phyloP scores from a whole-genome alignment of 345 rosid species.

The Pugionium cornutum region DNA sequence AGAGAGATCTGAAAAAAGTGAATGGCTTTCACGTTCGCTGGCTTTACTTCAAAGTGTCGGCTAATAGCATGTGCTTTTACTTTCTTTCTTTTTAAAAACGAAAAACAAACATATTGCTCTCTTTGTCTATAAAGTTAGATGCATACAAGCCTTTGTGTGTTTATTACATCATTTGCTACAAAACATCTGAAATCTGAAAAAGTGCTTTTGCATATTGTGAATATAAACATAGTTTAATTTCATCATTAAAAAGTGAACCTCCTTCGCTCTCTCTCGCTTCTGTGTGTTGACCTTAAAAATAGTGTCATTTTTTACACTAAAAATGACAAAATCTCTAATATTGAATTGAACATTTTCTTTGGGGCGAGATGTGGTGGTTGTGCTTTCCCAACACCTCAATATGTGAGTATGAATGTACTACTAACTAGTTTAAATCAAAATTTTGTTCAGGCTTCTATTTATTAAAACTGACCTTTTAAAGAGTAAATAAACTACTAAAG shows the following conservation, averaged over 20 bases:
- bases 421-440: too few relatives aligned
- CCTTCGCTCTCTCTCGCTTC: not conserved
- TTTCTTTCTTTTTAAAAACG: constrained; percentile 11
- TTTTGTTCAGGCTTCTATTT: not conserved
- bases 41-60: constrained; percentile 38
- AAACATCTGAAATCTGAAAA: constrained; percentile 10
- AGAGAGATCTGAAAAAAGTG: constrained; percentile 12
- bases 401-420: too few relatives aligned
- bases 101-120: not conserved
- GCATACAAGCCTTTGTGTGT: constrained; percentile 19
- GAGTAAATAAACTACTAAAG: constrained; percentile 5
- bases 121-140: not conserved
- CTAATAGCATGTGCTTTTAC: constrained; percentile 17
- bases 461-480: not conserved
- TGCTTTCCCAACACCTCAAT: too few relatives aligned
- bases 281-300: too few relatives aligned
- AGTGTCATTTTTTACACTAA: too few relatives aligned
- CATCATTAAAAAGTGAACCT: not conserved
- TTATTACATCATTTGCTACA: constrained; percentile 27
- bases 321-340: too few relatives aligned
- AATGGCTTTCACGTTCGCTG: constrained; percentile 33
- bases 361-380: too few relatives aligned
- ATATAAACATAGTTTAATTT: not conserved
- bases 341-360: too few relatives aligned
- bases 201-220: not conserved